Evolutionary conservation across 2,329 filamentous ascomycete species (phyloP).

Genomic region (Aspergillus persii): DNA sequence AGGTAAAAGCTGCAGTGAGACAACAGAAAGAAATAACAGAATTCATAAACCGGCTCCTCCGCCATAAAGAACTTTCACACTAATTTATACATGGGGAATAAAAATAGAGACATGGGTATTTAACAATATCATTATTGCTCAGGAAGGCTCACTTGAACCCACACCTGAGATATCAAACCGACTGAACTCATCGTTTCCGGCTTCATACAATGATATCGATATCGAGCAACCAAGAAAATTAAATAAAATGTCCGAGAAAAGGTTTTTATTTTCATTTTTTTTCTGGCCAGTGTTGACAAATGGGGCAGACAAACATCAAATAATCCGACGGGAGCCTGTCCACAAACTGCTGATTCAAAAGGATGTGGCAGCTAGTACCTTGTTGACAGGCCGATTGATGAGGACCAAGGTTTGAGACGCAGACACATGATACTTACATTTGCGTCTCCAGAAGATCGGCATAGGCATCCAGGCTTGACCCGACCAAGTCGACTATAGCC

Average conservation of each 20-base stretch:
- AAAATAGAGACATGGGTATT: slow-evolving; percentile 21
- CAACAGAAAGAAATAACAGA: background rate
- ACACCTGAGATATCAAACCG: background rate
- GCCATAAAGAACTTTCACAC: slow-evolving; percentile 13
- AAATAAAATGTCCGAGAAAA: too few relatives aligned
- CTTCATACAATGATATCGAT: background rate
- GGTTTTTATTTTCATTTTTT: background rate
- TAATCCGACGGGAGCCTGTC: background rate
- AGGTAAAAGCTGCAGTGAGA: background rate
- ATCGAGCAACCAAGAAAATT: background rate
- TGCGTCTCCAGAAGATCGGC: slow-evolving; percentile 44
- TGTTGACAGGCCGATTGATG: background rate
- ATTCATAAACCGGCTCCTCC: background rate
- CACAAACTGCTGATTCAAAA: background rate
- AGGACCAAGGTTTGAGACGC: background rate
- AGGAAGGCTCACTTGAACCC: slow-evolving; percentile 1
- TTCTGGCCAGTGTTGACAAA: background rate
- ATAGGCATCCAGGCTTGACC: slow-evolving; percentile 47
- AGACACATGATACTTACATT: slow-evolving; percentile 7
- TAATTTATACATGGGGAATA: slow-evolving; percentile 22
- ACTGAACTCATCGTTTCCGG: background rate
- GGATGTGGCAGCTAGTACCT: too few relatives aligned
- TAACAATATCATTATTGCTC: slow-evolving; percentile 16
- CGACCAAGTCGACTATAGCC: slow-evolving; percentile 49
- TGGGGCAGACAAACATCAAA: background rate